Base-by-base conservation (phyloP, 73 alveolate genomes). In the Symbiodinium natans region DNA sequence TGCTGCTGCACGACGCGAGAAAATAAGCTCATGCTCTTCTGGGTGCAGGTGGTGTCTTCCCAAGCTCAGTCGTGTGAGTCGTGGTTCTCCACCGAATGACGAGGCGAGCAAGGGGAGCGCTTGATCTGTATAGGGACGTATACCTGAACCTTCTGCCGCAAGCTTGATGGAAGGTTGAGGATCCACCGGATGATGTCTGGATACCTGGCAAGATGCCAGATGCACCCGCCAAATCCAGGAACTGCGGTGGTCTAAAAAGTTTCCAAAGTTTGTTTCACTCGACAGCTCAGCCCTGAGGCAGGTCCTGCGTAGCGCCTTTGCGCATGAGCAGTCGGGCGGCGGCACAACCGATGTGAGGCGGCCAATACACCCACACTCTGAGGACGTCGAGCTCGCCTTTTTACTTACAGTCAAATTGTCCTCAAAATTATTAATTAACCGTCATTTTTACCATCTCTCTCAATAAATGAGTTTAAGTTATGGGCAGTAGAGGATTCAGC, bases 311-410 rank as follows among this genome's bases (percentile, higher is more conserved):
- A 88, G 74, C 42, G 21, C 85, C 73, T 88, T 56, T 23, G 95
- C 95, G 19, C 74, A 77, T 17, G 95, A 88, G 85, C 95, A 59
- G 41, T 88, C 95, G 1, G 95, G 95, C 38, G 95, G 95, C 33
- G 95, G 95, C 21, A 54, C 71, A 74, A 88, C 95, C 17, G 95
- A 88, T 25, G 95, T 88, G 43, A 56, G 95, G 5, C 85, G 95
- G 85, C 95, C 95, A 68, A 56, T 88, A 38, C 95, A 86, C 43
- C 95, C 95, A n/a, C 86, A 88, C 38, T 43, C 85, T 6, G 63
- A 56, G 95, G 95, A 88, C 85, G 29, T n/a, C n/a, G n/a, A n/a
- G 41, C 11, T 17, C 82, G 41, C 3, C 40, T 38, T 80, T 21
- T 56, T 21, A 21, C 17, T 21, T 56, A 56, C 1, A 29, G 27